phyloP scores from a whole-genome alignment of 352 stramenopile species.

The Stephanocyclus meneghinianus region DNA sequence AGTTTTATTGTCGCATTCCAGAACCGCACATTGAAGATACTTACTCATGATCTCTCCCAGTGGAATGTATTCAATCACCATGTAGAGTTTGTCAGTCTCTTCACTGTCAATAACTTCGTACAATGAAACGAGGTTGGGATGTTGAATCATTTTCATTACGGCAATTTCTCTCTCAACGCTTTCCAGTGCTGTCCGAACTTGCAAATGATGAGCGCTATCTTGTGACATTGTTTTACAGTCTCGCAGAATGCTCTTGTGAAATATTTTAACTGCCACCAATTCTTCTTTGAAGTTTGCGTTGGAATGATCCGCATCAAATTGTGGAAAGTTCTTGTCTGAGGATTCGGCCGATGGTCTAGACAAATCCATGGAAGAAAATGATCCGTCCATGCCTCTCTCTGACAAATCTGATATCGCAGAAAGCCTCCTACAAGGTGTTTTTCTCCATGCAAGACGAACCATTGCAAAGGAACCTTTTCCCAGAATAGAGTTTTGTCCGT shows the following conservation, averaged over 20 bases:
- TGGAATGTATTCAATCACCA: slow-evolving; percentile 94
- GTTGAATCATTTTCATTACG: slow-evolving; percentile 95
- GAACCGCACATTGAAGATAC: background rate
- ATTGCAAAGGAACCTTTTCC: slow-evolving; percentile 8
- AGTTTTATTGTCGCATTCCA: background rate
- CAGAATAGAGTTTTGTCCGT: slow-evolving; percentile 8
- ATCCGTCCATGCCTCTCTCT: background rate
- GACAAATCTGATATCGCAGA: slow-evolving; percentile 6
- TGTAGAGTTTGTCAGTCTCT: slow-evolving; percentile 90
- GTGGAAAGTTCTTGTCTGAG: background rate
- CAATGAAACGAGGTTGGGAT: slow-evolving; percentile 90
- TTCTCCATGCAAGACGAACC: slow-evolving; percentile 6
- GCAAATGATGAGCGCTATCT: slow-evolving; percentile 50
- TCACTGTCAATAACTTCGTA: slow-evolving; percentile 94
- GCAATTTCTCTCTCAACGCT: slow-evolving; percentile 92
- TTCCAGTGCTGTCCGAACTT: slow-evolving; percentile 78
- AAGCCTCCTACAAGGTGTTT: background rate
- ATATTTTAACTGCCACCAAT: slow-evolving; percentile 72
- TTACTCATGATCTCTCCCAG: slow-evolving; percentile 80
- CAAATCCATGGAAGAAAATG: background rate
- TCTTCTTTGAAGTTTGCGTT: slow-evolving; percentile 18
- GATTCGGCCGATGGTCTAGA: background rate
- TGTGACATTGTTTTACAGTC: slow-evolving; percentile 56
- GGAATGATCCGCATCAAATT: background rate
- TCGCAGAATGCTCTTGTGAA: slow-evolving; percentile 66